phyloP scores from a whole-genome alignment of 306 rosid species.

The Corylus heterophylla region DNA sequence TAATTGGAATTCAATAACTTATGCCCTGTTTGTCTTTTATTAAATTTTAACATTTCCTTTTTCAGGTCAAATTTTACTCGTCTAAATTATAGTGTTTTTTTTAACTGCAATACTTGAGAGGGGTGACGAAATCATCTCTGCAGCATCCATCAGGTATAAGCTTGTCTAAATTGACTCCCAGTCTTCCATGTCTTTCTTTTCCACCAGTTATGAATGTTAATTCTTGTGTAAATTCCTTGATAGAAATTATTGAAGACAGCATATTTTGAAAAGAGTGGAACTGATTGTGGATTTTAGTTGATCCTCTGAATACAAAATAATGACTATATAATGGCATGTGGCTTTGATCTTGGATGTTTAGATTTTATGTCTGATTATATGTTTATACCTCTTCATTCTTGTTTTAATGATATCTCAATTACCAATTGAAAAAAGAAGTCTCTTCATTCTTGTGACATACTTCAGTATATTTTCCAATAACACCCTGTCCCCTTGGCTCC shows the following conservation, averaged over 20 bases:
- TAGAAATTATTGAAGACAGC: not conserved
- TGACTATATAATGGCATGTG: constrained; percentile 9
- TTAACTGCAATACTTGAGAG: constrained; percentile 84
- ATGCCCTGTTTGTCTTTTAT: not conserved
- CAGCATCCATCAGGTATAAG: constrained; percentile 78
- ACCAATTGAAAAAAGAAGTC: not conserved
- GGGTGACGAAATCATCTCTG: constrained; percentile 73
- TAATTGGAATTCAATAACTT: not conserved
- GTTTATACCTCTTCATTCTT: not conserved
- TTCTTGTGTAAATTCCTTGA: not conserved
- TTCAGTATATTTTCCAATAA: not conserved
- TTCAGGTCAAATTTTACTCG: constrained; percentile 90
- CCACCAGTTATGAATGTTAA: constrained; percentile 10
- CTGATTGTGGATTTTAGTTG: constrained; percentile 7
- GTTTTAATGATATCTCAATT: not conserved
- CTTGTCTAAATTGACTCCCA: constrained; percentile 7
- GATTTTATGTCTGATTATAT: constrained; percentile 15
- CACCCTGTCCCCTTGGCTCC: too few relatives aligned
- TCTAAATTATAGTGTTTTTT: constrained; percentile 69
- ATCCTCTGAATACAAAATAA: not conserved
- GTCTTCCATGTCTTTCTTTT: not conserved
- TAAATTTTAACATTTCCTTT: constrained; percentile 23
- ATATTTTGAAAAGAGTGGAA: not conserved
- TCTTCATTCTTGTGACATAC: not conserved
- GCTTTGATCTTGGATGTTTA: constrained; percentile 8